Percentiles rank a stretch among this genome's conserved stretches.
Conservation (phyloP, 2,329 filamentous ascomycete genomes). For the Magnaporthales sp. region DNA sequence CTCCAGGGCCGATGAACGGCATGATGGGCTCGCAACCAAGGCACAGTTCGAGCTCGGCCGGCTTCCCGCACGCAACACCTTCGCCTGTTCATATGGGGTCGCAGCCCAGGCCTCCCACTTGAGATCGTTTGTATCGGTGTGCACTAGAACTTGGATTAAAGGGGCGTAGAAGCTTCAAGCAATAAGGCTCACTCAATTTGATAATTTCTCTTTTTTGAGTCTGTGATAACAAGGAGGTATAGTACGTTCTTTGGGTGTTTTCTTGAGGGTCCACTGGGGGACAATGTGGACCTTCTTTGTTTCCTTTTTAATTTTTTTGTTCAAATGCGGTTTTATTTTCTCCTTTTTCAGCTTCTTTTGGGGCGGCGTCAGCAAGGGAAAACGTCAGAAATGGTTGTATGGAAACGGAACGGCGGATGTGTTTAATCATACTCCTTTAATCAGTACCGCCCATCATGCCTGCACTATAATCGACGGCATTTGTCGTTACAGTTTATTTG, state of each 20-base stretch:
- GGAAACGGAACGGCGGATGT: background rate
- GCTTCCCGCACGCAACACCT: conserved; percentile 1
- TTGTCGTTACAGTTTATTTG: background rate
- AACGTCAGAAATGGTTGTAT: background rate
- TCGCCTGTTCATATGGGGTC: conserved; percentile 1
- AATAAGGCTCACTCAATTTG: background rate
- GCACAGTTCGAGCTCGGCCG: conserved; percentile 12
- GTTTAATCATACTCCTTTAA: background rate
- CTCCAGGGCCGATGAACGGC: conserved; percentile 12
- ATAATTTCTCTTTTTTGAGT: background rate
- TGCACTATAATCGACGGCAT: background rate
- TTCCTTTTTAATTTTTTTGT: background rate
- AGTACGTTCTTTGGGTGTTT: background rate
- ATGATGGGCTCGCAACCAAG: conserved; percentile 6
- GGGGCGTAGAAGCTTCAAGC: background rate
- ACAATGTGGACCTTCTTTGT: background rate
- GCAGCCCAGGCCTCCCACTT: conserved; percentile 2
- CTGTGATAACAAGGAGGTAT: background rate
- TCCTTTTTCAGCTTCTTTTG: background rate
- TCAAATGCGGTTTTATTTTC: background rate
- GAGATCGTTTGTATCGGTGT: background rate
- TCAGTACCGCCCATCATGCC: background rate
- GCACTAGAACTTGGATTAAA: background rate
- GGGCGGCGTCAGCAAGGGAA: background rate
- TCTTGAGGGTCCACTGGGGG: background rate